phyloP scores from a whole-genome alignment of 2,329 filamentous ascomycete species.

The Xylariomycetidae sp. region DNA sequence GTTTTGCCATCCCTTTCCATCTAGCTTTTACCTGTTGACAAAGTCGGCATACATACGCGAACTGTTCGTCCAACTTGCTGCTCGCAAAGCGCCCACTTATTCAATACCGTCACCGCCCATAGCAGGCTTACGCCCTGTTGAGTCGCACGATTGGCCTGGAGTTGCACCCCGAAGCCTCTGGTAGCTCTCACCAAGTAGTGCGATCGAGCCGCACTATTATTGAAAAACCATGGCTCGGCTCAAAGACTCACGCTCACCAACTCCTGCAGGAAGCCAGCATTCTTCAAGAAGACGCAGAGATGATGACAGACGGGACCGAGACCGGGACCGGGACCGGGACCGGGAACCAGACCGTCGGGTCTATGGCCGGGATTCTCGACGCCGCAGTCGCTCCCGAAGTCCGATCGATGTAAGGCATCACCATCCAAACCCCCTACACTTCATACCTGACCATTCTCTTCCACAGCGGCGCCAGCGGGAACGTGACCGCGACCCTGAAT shows the following conservation, averaged over 20 bases:
- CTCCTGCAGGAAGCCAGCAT: constrained; percentile 81
- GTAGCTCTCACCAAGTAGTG: constrained; percentile 32
- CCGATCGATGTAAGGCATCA: constrained; percentile 49
- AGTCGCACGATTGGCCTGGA: not conserved
- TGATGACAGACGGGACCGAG: constrained; percentile 49
- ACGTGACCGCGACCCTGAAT: constrained; percentile 47
- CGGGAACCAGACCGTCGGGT: constrained; percentile 41
- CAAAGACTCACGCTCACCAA: constrained; percentile 79
- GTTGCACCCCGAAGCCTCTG: constrained; percentile 16
- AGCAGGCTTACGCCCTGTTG: no score
- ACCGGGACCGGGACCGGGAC: constrained; percentile 41
- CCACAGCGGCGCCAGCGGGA: constrained; percentile 53
- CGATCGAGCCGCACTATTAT: constrained; percentile 28
- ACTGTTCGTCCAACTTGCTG: no score
- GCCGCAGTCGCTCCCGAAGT: constrained; percentile 56
- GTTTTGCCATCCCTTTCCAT: no score
- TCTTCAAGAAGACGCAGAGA: constrained; percentile 64
- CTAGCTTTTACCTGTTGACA: no score
- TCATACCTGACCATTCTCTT: constrained; percentile 27
- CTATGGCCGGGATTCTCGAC: constrained; percentile 34
- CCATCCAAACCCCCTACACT: constrained; percentile 8
- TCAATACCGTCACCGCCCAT: no score
- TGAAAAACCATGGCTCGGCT: constrained; percentile 51
- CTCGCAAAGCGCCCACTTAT: no score
- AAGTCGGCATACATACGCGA: no score